phyloP scores from a whole-genome alignment of 805 yeast genomes.

The Saitoella complicata region DNA sequence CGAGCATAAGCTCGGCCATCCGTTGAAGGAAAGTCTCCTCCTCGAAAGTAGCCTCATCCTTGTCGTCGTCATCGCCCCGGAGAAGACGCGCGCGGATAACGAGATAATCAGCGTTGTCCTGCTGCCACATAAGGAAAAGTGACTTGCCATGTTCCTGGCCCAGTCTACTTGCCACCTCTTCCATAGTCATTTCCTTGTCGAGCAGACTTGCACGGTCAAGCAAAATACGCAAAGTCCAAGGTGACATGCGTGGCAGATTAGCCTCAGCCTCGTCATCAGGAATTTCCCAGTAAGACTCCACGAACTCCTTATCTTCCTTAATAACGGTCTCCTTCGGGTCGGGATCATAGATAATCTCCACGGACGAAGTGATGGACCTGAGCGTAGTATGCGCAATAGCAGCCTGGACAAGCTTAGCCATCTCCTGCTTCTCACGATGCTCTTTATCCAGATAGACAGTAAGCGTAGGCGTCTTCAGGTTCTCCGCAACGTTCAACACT shows the following conservation, averaged over 20 bases:
- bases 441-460: constrained; percentile 80
- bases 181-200: constrained; percentile 94
- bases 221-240: constrained; percentile 93
- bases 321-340: constrained; percentile 96
- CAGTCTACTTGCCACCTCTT: constrained; percentile 92
- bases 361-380: constrained; percentile 88
- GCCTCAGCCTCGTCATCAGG: constrained; percentile 97
- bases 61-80: constrained; percentile 70
- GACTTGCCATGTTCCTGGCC: constrained; percentile 87
- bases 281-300: constrained; percentile 90
- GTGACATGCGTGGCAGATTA: constrained; percentile 84
- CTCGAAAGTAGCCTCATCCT: constrained; percentile 74
- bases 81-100: constrained; percentile 96
- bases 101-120: constrained; percentile 93
- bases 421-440: constrained; percentile 74
- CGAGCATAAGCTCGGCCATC: constrained; percentile 91
- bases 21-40: constrained; percentile 93
- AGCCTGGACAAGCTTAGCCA: constrained; percentile 87
- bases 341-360: constrained; percentile 95
- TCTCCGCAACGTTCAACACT: constrained; percentile 94
- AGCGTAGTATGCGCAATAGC: constrained; percentile 93
- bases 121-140: constrained; percentile 95
- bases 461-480: constrained; percentile 97
- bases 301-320: constrained; percentile 92
- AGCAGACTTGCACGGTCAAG: constrained; percentile 97